Base-by-base conservation (phyloP, 768 basidiomycete species). In the Auricularia sp. region DNA sequence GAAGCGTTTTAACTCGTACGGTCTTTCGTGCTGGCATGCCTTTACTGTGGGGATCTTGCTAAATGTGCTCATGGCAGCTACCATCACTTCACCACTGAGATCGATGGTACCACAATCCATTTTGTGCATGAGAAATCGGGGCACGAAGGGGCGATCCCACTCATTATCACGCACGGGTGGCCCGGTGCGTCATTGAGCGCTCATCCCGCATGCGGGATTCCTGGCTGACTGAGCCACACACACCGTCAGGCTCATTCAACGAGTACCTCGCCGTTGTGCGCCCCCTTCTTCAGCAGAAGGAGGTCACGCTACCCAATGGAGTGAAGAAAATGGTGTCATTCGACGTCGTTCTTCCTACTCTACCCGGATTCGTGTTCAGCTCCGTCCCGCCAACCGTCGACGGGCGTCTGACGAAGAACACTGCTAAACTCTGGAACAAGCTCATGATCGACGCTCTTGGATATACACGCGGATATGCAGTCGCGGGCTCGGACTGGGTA, bases 391-490 rank as follows among this genome's bases (percentile, higher is more conserved):
- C 68, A 3, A 70, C 66, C 14, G 62, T 70, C 14, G 47, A 51
- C 10, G 47, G 16, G 10, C 47, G 47, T 16, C 8, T 13, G 16
- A 6, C 18, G 47, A 54, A 63, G 13, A 70, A 72, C 56, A 74
- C 70, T 34, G 72, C 73, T 4, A 44, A 68, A 10, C 65, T 74
- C 59, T 72, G 68, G 63, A 70, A 74, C 61, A 69, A 65, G 4
- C 69, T 74, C 36, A 72, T 74, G 72, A 69, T 65, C 14, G 67
- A 71, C 16, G 69, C 73, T 3, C 65, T 74, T 0, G 69, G 69
- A 16, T 74, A 73, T 62, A 61, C 62, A 36, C 51, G 63, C 29
- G 63, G 63, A 11, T 74, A 70, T 36, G 68, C 67, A 37, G 64
- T 68, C 16, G 65, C 71, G 36, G 71, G 68, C 0, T 69, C 68